Base-by-base conservation (phyloP, 2,329 filamentous ascomycete genomes). In the Diaporthe nobilis region DNA sequence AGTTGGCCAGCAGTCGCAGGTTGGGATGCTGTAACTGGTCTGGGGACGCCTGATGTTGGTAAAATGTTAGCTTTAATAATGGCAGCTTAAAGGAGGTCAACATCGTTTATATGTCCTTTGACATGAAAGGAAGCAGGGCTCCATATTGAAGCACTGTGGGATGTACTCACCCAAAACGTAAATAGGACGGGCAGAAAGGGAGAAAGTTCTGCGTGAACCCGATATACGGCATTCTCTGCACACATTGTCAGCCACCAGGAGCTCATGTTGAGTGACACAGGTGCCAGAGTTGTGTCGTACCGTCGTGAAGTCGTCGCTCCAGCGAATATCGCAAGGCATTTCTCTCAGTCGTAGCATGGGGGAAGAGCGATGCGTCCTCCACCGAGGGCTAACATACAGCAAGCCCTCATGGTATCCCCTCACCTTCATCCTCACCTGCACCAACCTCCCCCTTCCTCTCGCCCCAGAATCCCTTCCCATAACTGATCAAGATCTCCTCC, bases 401-500 rank as follows among this genome's bases (percentile, higher is more conserved):
- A 34, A 34, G 13, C 17, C 17, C 44, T 51, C 71, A 60, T n/a
- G 44, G 22, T 37, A 20, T 8, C 13, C 31, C 55, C 22, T 70
- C 67, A 44, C 31, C 58, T 15, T 53, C 67, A 37, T 2, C 60
- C 39, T 57, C 13, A 4, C 1, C 22, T 28, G 55, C 49, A 12
- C 22, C 58, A 17, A 20, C 78, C 77, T 84, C 84, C 74, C 82
- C 84, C 79, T 83, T 87, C 82, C 84, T 87, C 81, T 85, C 86
- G 28, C 85, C 85, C 91, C 92, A 93, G 78, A 94, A 93, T 0
- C 92, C 92, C 81, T 91, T 93, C 8, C 91, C 92, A 79, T 93
- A 93, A 78, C 90, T 92, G 17, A 93, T 90, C 71, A 93, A 80
- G 72, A 93, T 90, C 85, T 93, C 92, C 76, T 92, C 87, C 2